phyloP scores from a whole-genome alignment of 805 yeast species.

The Metschnikowia dekortorum region DNA sequence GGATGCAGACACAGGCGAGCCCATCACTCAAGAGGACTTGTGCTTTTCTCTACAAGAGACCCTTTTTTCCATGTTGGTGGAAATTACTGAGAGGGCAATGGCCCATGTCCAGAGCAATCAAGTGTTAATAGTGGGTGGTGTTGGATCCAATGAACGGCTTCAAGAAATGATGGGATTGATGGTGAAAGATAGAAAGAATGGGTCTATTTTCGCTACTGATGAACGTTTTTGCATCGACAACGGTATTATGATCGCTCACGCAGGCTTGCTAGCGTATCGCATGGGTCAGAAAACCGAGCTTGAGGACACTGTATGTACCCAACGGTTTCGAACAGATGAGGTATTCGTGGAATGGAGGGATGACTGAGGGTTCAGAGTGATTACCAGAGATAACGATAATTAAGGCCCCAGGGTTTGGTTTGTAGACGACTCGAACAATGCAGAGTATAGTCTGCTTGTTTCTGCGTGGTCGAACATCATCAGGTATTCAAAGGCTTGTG shows the following conservation, averaged over 20 bases:
- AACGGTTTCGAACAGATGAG: slow-evolving; percentile 91
- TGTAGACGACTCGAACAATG: slow-evolving; percentile 12
- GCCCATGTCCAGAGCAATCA: slow-evolving; percentile 90
- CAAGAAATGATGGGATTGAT: slow-evolving; percentile 96
- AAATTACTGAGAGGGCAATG: slow-evolving; percentile 97
- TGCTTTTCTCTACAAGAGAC: slow-evolving; percentile 93
- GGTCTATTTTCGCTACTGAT: slow-evolving; percentile 90
- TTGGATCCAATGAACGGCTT: slow-evolving; percentile 88
- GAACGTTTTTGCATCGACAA: slow-evolving; percentile 96
- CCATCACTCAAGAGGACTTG: slow-evolving; percentile 75
- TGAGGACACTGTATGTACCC: slow-evolving; percentile 79
- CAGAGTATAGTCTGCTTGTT: slow-evolving; percentile 1
- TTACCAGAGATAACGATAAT: neutral
- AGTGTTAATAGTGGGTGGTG: slow-evolving; percentile 96
- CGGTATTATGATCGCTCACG: slow-evolving; percentile 99
- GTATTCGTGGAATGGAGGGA: slow-evolving; percentile 90
- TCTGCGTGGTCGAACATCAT: slow-evolving; percentile 15
- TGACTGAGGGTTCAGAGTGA: slow-evolving; percentile 22
- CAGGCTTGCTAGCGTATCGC: slow-evolving; percentile 82
- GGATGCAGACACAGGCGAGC: slow-evolving; percentile 43
- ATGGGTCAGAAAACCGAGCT: slow-evolving; percentile 67
- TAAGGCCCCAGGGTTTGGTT: neutral
- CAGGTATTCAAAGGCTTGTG: slow-evolving; percentile 11
- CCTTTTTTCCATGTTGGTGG: slow-evolving; percentile 92
- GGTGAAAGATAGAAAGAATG: slow-evolving; percentile 80